These are phyloP conservation scores for Kodamaea nitidulidarum DNA, from an alignment of 805 yeast species.

Conservation along the genomic window DNA sequence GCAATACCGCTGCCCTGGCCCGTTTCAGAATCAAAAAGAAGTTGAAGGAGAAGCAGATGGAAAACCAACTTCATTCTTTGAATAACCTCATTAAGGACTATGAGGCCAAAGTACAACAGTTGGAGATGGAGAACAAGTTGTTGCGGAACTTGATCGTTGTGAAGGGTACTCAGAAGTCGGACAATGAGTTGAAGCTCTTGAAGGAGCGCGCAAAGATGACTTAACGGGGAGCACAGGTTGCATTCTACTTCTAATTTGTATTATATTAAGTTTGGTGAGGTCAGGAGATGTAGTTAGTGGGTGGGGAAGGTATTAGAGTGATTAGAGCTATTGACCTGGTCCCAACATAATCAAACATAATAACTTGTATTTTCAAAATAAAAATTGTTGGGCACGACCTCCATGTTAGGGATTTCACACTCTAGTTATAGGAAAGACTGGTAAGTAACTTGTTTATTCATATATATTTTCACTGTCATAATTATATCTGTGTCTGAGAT, in stretches of 20 bases:
- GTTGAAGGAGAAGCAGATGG: constrained; percentile 57
- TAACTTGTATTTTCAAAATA: too few species aligned
- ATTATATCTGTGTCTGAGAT: too few species aligned
- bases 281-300: neutral
- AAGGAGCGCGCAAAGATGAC: constrained; percentile 19
- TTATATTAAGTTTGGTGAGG: neutral
- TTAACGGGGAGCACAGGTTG: constrained; percentile 2
- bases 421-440: too few species aligned
- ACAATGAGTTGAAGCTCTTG: constrained; percentile 33
- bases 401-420: too few species aligned
- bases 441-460: too few species aligned
- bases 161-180: constrained; percentile 42
- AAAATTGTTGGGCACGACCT: too few species aligned
- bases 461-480: too few species aligned
- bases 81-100: constrained; percentile 43
- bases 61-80: constrained; percentile 39
- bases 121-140: constrained; percentile 61
- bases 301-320: too few species aligned
- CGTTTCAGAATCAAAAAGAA: constrained; percentile 62
- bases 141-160: constrained; percentile 51
- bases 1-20: constrained; percentile 65
- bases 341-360: too few species aligned
- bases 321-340: too few species aligned
- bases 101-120: constrained; percentile 45
- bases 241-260: constrained; percentile 5